Evolutionary conservation across 768 basidiomycete species (phyloP), one percentile per base, ranked within the genome.

Genomic region (Lanmaoa rubissima): DNA sequence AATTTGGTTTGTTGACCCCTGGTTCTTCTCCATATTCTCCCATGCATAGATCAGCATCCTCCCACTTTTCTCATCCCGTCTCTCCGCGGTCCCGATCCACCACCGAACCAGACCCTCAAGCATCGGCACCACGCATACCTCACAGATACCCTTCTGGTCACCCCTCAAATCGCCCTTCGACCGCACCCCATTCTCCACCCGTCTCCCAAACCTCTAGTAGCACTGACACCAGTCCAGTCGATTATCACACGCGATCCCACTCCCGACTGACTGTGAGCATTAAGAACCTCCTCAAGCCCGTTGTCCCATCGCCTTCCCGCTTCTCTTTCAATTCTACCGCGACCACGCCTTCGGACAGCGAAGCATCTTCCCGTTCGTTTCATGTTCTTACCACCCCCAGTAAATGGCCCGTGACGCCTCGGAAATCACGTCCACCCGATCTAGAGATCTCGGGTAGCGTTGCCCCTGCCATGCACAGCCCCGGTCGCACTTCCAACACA

Each of bases 271-370:
- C 69, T 3, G 34, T 61, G n/a, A 65, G 59, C 36, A 71, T 78
- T 44, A 76, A 75, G 65, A 71, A 67, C 11, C 65, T 78, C 1
- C 64, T 78, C 1, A 76, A 70, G 50, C 73, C 76, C 6, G 60
- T 67, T 1, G 48, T 64, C 1, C 58, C 61, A 0, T 69, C 67
- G 0, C 59, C 65, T 21, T 60, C 69, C 1, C 64, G 67, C 0
- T 46, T 63, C 46, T 62, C 69, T n/a, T 36, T 65, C 26, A 59
- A 57, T 6, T 69, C 70, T 2, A 5, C 53, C 8, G 38, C 34
- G 0, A 21, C 53, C 3, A 49, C 46, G 11, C 60, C 63, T 2
- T 44, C 65, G 1, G 65, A 58, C 9, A 53, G 39, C 14, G 61
- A 65, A 24, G 5, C 34, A 4, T 55, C 61, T 1, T 59, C 52